These are phyloP conservation scores for Lactarius psammicola DNA, from an alignment of 768 basidiomycete species.

Conservation along the genomic window DNA sequence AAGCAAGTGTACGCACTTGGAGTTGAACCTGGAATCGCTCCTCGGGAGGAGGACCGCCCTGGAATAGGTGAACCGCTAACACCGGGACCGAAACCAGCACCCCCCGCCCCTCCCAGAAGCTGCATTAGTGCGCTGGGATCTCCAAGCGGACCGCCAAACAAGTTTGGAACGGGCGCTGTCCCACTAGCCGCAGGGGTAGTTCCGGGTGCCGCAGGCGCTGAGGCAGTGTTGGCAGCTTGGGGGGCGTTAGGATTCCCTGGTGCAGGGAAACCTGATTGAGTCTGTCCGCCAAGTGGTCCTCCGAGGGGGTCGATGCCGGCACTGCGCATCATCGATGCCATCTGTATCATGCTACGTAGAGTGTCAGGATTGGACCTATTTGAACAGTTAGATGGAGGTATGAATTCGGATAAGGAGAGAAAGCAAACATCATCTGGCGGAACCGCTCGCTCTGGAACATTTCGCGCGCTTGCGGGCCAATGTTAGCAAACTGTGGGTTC, in stretches of 20 bases:
- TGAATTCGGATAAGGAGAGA: background rate
- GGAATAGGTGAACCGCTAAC: constrained; percentile 35
- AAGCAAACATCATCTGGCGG: constrained; percentile 64
- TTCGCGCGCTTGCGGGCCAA: constrained; percentile 79
- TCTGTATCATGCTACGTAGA: constrained; percentile 72
- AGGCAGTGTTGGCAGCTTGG: constrained; percentile 29
- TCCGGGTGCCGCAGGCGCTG: constrained; percentile 25
- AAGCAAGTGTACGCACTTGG: constrained; percentile 48
- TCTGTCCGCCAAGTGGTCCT: constrained; percentile 25
- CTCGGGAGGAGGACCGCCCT: constrained; percentile 76
- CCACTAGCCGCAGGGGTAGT: constrained; percentile 32
- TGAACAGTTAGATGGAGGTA: background rate
- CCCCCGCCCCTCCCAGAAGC: constrained; percentile 34
- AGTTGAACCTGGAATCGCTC: constrained; percentile 90
- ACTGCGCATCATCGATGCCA: constrained; percentile 56
- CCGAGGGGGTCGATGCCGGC: constrained; percentile 37
- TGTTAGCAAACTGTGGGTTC: constrained; percentile 71
- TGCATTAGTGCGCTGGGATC: constrained; percentile 49
- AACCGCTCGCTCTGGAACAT: constrained; percentile 76
- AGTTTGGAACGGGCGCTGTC: constrained; percentile 27
- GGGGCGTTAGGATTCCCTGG: constrained; percentile 53
- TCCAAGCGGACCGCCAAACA: constrained; percentile 23
- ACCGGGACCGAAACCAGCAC: constrained; percentile 30
- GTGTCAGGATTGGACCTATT: constrained; percentile 71
- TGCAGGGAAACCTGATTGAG: constrained; percentile 50